Evolutionary conservation across 306 rosid genomes (phyloP).

Genomic region (Mimosa bimucronata): DNA sequence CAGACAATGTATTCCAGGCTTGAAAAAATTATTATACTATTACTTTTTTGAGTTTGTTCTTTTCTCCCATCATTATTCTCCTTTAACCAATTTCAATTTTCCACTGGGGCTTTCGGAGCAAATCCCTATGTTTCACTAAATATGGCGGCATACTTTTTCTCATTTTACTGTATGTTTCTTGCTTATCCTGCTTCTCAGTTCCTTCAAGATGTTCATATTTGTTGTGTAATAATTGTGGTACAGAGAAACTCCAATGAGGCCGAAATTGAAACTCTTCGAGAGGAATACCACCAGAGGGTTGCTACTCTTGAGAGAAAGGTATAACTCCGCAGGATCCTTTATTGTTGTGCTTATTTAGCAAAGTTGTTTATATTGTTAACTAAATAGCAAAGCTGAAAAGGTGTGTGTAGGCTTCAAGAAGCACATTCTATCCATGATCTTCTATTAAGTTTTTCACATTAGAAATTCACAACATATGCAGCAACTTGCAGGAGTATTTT

Average conservation of each 20-base stretch:
- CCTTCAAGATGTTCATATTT: conserved; percentile 16
- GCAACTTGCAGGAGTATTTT: background rate
- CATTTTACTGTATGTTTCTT: background rate
- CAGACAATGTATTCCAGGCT: background rate
- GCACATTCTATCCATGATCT: background rate
- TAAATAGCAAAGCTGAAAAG: conserved; percentile 15
- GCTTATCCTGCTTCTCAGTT: background rate
- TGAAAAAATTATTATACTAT: conserved; percentile 7
- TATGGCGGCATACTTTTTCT: background rate
- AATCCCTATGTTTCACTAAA: background rate
- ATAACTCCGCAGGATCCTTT: background rate
- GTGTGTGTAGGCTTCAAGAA: background rate
- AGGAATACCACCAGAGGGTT: conserved; percentile 83
- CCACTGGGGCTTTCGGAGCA: background rate
- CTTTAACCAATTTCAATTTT: background rate
- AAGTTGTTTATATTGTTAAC: background rate
- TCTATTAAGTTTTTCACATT: background rate
- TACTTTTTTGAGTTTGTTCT: conserved; percentile 13
- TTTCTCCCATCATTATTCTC: background rate
- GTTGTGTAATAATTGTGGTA: conserved; percentile 42
- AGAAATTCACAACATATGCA: conserved; percentile 4
- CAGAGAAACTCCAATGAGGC: conserved; percentile 80
- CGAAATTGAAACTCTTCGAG: conserved; percentile 74
- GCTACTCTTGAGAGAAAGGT: conserved; percentile 79
- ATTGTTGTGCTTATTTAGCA: background rate